Evolutionary conservation across 176 grass and related monocot species (phyloP), one percentile per base, ranked within the genome.

Genomic region (Coix lacrymajobi): DNA sequence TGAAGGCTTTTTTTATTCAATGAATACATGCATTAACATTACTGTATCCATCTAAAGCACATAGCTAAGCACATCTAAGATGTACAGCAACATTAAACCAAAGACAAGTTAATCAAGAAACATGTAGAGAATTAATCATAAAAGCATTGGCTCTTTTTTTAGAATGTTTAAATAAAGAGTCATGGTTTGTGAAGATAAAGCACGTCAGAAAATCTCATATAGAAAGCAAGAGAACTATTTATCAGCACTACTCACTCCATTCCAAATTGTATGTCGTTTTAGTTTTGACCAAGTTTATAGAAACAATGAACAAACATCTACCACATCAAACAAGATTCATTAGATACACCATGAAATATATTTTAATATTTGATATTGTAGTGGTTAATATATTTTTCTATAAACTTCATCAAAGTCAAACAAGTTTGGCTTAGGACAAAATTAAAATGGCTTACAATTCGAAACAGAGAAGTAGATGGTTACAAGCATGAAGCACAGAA

Each of bases 401-500:
- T 56, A 10, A 54, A 54, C 19, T 54, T 54, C 7, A 3, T 54
- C 51, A 54, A 54, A 56, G 52, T n/a, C 24, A 56, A 56, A 56
- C 20, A 24, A 24, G 52, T 57, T 57, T 57, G 8, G 20, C 8
- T 24, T 57, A 24, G 8, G 20, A 54, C 20, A 56, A 56, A 56
- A 56, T 20, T 56, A 56, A n/a, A 54, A 56, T 0, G 8, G n/a
- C 51, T 56, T 56, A 10, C 51, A 56, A 56, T 56, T 56, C n/a
- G 8, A 58, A 58, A 58, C 22, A 58, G 54, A 48, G 45, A 1
- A 56, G 52, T 56, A 56, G 20, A 56, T 44, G 82, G 62, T 25
- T 67, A 73, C 25, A 73, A 20, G 62, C 20, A 68, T 71, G 67
- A 70, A 73, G 14, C 41, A 45, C 24, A 88, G 20, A 90, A 79